A percentile compares a stretch with the other conserved stretches of the same genome.
Evolutionary conservation across 176 grass and related monocot species (phyloP).

Genomic region (Neostapfia colusana): DNA sequence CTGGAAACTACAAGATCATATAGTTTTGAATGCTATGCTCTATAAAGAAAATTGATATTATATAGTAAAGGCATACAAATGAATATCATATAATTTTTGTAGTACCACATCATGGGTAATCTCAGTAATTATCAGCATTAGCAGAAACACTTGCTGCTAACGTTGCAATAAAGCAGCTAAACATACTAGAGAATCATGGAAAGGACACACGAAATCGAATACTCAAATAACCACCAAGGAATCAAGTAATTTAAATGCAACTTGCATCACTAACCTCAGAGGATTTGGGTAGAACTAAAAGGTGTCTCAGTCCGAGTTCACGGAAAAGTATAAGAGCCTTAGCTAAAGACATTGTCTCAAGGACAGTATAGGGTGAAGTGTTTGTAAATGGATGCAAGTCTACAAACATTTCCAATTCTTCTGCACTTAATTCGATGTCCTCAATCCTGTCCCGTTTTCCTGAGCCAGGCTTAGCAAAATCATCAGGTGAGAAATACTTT

Average conservation of each 20-base stretch:
- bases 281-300: constrained; percentile 87
- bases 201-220: constrained; percentile 5
- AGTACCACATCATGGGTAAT: background rate
- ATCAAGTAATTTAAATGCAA: background rate
- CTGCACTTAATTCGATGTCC: constrained; percentile 58
- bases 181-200: background rate
- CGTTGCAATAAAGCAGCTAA: background rate
- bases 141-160: background rate
- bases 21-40: background rate
- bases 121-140: background rate
- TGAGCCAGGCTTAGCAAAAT: constrained; percentile 85
- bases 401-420: constrained; percentile 90
- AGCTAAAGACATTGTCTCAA: constrained; percentile 93
- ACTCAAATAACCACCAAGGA: background rate
- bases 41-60: constrained; percentile 11
- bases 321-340: constrained; percentile 95
- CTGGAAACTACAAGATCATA: background rate
- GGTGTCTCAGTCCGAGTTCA: constrained; percentile 83
- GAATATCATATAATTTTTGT: background rate
- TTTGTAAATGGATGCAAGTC: constrained; percentile 95
- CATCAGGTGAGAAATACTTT: constrained; percentile 58
- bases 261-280: constrained; percentile 48
- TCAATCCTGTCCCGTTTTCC: constrained; percentile 71
- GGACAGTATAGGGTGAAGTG: constrained; percentile 90
- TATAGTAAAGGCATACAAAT: background rate